Base-by-base conservation (phyloP, 2,329 filamentous ascomycete species). In the Sclerotinia trifoliorum region DNA sequence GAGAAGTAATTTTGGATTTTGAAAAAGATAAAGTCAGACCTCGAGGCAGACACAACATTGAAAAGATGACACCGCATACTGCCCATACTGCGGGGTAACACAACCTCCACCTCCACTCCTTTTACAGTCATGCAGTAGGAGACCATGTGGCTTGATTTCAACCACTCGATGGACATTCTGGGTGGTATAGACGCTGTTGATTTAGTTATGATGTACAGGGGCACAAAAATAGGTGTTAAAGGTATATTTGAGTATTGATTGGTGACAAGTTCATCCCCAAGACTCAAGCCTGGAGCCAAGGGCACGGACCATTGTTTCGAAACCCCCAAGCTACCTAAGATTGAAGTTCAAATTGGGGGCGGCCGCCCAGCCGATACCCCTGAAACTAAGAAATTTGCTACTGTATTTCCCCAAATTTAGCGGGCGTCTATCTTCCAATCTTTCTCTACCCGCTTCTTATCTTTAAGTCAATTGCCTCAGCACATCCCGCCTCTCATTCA, bases 371-470 rank as follows among this genome's bases (percentile, higher is more conserved):
- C 55, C 35, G 13, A 26, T 19, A 19, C 7, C 35, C n/a, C 35
- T 26, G 35, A 21, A 39, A n/a, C 54, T n/a, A 32, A 55, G 17
- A 55, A 55, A 39, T 39, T 29, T 26, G 56, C 6, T 7, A 57
- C n/a, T 26, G 6, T 26, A 58, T 24, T 61, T 48, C 57, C 57
- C 57, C 57, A 61, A 57, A 44, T 49, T 54, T 46, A 24, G 49
- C 32, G 13, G 62, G 39, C 29, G 32, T 24, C 46, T 39, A 48
- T 24, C 24, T 29, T 42, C 35, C 24, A 54, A 46, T 15, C n/a
- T 21, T 54, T 48, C 56, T 62, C 35, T 46, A 63, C 46, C 57
- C 6, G n/a, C 58, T 35, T 35, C 42, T 1, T 51, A 49, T 39
- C 7, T 39, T 5, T n/a, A 49, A 39, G 5, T 35, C 44, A 49